Percentiles rank a stretch among this genome's conserved stretches.
Conservation (phyloP, 495 filamentous ascomycete genomes). For the Xylaria acuta region DNA sequence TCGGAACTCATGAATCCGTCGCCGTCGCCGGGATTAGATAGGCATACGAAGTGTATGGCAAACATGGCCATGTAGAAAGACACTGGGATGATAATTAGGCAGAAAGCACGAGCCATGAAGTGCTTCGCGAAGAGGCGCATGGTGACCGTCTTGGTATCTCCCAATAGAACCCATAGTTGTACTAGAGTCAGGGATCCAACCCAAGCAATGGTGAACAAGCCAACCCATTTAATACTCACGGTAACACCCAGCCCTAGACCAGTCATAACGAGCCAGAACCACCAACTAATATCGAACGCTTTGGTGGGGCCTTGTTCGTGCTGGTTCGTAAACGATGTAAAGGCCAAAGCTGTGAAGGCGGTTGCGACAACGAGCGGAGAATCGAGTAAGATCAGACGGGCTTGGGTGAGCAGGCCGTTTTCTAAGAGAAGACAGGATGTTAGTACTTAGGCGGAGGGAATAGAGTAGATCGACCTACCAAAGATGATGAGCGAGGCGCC, state of each 20-base stretch:
- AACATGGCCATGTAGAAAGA: slow-evolving; percentile 96
- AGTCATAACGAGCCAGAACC: slow-evolving; percentile 94
- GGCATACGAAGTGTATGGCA: slow-evolving; percentile 90
- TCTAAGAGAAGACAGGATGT: slow-evolving; percentile 58
- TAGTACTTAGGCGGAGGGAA: slow-evolving; percentile 29
- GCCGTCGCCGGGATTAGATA: slow-evolving; percentile 93
- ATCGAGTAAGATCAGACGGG: slow-evolving; percentile 92
- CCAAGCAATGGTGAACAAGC: slow-evolving; percentile 98
- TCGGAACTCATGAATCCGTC: slow-evolving; percentile 99
- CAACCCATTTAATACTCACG: slow-evolving; percentile 97
- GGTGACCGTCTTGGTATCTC: slow-evolving; percentile 83
- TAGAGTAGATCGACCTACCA: slow-evolving; percentile 59
- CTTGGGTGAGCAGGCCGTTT: slow-evolving; percentile 93
- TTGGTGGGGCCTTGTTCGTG: slow-evolving; percentile 88
- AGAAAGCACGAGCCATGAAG: slow-evolving; percentile 88
- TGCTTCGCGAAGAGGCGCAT: slow-evolving; percentile 92
- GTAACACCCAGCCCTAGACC: slow-evolving; percentile 90
- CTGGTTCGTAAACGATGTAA: slow-evolving; percentile 93
- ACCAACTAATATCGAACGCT: slow-evolving; percentile 90
- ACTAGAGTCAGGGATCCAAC: slow-evolving; percentile 89
- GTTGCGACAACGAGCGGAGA: slow-evolving; percentile 94
- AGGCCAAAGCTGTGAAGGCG: slow-evolving; percentile 87
- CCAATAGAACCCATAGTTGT: slow-evolving; percentile 93
- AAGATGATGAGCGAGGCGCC: slow-evolving; percentile 89
- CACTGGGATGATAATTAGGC: slow-evolving; percentile 87